Conservation (phyloP, 148 eudicot genomes). For the Rhododendron ferrugineum region DNA sequence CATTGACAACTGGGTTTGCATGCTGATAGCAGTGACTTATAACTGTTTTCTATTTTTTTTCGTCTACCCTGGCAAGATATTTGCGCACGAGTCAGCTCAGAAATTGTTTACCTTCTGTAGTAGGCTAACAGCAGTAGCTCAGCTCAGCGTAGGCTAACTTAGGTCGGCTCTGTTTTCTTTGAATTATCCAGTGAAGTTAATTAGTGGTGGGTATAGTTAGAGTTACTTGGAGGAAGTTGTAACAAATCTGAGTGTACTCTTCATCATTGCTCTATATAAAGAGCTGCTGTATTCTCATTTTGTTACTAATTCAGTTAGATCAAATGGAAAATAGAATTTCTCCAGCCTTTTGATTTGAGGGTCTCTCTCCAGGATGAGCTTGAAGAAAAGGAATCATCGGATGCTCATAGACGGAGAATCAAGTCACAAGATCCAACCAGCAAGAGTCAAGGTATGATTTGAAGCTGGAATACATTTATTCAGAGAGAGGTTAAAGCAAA, state of each 20-base stretch:
- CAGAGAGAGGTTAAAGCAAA: constrained; percentile 9
- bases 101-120: not conserved
- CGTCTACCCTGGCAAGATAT: not conserved
- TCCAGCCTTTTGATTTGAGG: not conserved
- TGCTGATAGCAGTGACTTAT: not conserved
- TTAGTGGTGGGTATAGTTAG: not conserved
- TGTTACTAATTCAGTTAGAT: not conserved
- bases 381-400: constrained; percentile 44
- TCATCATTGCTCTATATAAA: not conserved
- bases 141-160: not conserved
- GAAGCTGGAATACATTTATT: not conserved
- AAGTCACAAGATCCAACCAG: constrained; percentile 39
- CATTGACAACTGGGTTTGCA: not conserved
- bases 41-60: not conserved
- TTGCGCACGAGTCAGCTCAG: not conserved
- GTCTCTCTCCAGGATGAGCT: constrained; percentile 43
- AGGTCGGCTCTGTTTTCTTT: not conserved
- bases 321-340: not conserved
- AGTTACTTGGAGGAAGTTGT: not conserved
- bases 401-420: constrained; percentile 33
- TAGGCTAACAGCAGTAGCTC: not conserved
- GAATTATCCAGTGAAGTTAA: not conserved
- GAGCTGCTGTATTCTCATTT: not conserved
- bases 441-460: constrained; percentile 38
- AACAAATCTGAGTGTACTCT: not conserved